Base-by-base conservation (phyloP, 257 asterid species). In the Jacaranda copaia region DNA sequence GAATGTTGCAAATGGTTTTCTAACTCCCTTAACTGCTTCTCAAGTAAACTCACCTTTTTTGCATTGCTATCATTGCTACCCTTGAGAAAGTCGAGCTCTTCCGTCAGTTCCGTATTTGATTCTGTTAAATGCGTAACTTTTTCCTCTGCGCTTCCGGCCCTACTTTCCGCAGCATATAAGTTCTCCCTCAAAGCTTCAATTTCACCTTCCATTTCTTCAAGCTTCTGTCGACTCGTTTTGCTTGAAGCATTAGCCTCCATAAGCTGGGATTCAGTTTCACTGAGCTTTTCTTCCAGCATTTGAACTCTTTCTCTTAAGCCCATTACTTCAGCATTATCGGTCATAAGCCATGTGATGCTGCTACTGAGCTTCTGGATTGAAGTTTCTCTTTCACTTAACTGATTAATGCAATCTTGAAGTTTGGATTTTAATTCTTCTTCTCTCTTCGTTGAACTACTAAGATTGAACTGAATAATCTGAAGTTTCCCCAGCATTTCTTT, bases 21-120 rank as follows among this genome's bases (percentile, higher is more conserved):
- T 11, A 90, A 77, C 64, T 89, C 96, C 75, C 93, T 68, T 40
- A 89, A 66, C 84, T 92, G 89, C 68, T 90, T 89, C 85, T 95
- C 97, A 0, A 92, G 90, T 43, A 77, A 52, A 70, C 92, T 89
- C 40, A 74, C 86, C 68, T 88, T 93, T 78, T 92, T 86, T 25
- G 85, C 39, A 51, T 85, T 85, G 84, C 76, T 83, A n/a, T 92
- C 96, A 39, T 84, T 87, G 46, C 82, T 86, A 65, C 91, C 90
- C 77, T 90, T 91, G 83, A 89, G 89, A 76, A 93, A 91, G 6
- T 81, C 84, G 56, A 95, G 81, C 82, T 91, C 99, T 56, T 93
- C 99, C 0, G 89, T 82, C n/a, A 92, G 79, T 81, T 93, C 99
- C 64, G 88, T 68, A 77, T 95, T 95, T 7, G 91, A 81, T 25